Evolutionary conservation across 768 basidiomycete genomes (phyloP), one percentile per base, ranked within the genome.

Genomic region (Mycena maculata): DNA sequence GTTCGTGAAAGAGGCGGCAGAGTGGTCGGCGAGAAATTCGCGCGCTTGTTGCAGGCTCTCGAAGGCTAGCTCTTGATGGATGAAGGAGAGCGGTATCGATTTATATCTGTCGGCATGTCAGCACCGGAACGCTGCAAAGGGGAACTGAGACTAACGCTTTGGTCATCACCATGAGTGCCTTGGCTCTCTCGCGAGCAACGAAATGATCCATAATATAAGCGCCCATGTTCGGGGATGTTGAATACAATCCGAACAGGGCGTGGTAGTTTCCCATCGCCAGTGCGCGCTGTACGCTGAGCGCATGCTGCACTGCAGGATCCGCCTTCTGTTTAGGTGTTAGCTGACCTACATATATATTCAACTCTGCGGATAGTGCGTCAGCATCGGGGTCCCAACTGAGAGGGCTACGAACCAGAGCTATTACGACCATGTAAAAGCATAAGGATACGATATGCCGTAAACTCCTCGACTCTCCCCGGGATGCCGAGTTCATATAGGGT

Each of bases 141-240:
- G 65, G 45, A 60, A 23, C 27, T 52, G 25, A 18, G 10, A 57
- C 96, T 74, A 72, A 99, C 98, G 94, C 92, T 87, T 93, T 98
- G 31, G 93, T 88, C 82, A 99, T 96, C 70, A 92, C 89, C 75
- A 95, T 88, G 67, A 99, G 77, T 2, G 95, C 96, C 65, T 88
- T 88, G 61, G 92, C 86, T 65, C 98, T 84, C 81, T 99, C 98
- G 73, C 98, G 87, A 74, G 90, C 89, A 74, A 98, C 92, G 78
- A 99, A 98, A 78, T 98, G 96, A 80, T 99, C 98, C 94, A 99
- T 98, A 75, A 99, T 95, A 79, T 99, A 99, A 59, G 89, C 96
- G 41, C 95, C 95, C 98, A 99, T 99, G 76, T 97, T 96, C 28
- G 96, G 95, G 47, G 95, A 94, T 59, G 84, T 84, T 73, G 87